Percentiles rank a stretch among this genome's conserved stretches.
Conservation (phyloP, 306 rosid genomes). For the Casuarina equisetifolia region DNA sequence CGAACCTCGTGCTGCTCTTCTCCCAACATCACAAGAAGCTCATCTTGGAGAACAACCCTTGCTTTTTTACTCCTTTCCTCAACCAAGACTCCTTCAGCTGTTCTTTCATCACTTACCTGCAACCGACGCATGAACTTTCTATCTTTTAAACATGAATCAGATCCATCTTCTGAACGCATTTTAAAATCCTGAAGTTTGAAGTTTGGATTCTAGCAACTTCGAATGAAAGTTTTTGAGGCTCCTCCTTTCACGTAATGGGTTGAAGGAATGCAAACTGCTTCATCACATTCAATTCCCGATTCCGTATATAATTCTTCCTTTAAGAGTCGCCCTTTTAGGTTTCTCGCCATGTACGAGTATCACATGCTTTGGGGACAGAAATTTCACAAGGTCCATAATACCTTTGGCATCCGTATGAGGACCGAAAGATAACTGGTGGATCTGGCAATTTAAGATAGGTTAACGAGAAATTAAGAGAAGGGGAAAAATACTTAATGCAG, state of each 20-base stretch:
- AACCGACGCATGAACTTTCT: slow-evolving; percentile 32
- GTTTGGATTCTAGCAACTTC: slow-evolving; percentile 61
- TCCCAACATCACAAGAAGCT: slow-evolving; percentile 58
- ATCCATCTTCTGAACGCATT: slow-evolving; percentile 33
- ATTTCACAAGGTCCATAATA: slow-evolving; percentile 90
- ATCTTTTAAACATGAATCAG: slow-evolving; percentile 26
- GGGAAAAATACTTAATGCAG: not conserved
- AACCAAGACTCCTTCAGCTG: slow-evolving; percentile 62
- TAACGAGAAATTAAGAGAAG: slow-evolving; percentile 18
- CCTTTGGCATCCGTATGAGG: slow-evolving; percentile 96
- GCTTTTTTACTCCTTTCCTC: slow-evolving; percentile 54
- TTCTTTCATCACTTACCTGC: slow-evolving; percentile 71
- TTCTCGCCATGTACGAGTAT: slow-evolving; percentile 92
- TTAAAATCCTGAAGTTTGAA: slow-evolving; percentile 68
- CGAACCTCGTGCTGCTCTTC: slow-evolving; percentile 47
- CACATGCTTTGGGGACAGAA: slow-evolving; percentile 86
- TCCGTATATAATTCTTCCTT: slow-evolving; percentile 73
- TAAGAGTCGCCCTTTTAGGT: slow-evolving; percentile 75
- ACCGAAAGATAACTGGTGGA: slow-evolving; percentile 91
- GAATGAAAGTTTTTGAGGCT: slow-evolving; percentile 51
- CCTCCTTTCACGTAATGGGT: slow-evolving; percentile 51
- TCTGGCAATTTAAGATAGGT: slow-evolving; percentile 45
- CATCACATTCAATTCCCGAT: slow-evolving; percentile 76
- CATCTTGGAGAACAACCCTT: slow-evolving; percentile 64
- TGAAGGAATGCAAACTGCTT: slow-evolving; percentile 58